These are phyloP conservation scores for Fraxinus dipetala DNA, from an alignment of 305 asterid genomes.

Conservation along the genomic window DNA sequence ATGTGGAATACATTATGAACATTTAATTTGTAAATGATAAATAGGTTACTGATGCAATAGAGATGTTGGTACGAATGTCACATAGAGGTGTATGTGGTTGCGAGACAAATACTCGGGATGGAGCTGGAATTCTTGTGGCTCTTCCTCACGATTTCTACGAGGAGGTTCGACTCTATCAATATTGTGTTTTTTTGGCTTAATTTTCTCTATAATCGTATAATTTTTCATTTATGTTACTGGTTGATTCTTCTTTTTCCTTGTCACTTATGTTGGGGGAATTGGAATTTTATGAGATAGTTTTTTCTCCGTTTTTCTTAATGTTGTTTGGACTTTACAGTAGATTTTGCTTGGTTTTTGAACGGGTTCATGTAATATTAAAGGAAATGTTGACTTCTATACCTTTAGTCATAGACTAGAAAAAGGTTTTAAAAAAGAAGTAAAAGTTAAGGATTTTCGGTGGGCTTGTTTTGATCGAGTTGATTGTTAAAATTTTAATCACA, in stretches of 20 bases:
- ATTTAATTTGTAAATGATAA: background rate
- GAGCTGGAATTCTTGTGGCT: constrained; percentile 98
- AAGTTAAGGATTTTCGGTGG: background rate
- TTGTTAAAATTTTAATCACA: background rate
- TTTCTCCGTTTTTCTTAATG: background rate
- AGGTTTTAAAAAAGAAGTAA: background rate
- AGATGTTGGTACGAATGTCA: constrained; percentile 93
- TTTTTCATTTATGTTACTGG: background rate
- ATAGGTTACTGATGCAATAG: constrained; percentile 93
- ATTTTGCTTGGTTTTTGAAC: background rate
- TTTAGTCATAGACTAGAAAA: background rate
- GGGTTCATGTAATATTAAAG: background rate
- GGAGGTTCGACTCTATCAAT: constrained; percentile 49
- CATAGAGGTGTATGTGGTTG: constrained; percentile 99
- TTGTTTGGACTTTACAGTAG: background rate
- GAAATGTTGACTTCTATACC: background rate
- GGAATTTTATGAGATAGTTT: background rate
- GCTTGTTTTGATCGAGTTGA: background rate
- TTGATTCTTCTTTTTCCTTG: background rate
- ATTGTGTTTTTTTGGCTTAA: background rate
- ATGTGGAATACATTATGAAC: background rate
- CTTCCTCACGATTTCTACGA: constrained; percentile 83
- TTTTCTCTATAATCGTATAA: background rate
- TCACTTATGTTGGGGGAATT: background rate
- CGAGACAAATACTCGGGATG: constrained; percentile 96